Evolutionary conservation across 1,284 basidiomycete species (phyloP).

Genomic region (Pseudozyma pruni): DNA sequence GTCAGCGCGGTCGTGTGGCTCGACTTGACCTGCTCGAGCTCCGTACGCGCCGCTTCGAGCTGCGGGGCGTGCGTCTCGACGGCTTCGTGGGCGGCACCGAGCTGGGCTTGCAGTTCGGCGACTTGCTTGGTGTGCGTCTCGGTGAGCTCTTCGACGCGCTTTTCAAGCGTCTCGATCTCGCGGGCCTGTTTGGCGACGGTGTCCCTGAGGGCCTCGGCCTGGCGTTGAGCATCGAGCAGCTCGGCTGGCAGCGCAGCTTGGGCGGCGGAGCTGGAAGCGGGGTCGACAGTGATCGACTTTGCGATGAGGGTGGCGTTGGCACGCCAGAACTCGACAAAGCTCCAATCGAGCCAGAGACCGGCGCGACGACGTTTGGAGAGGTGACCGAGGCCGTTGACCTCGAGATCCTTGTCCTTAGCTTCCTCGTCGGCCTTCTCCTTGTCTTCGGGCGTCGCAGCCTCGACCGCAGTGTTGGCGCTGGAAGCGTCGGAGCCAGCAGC

Average conservation of each 20-base stretch:
- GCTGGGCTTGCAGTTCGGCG: constrained; percentile 6
- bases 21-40: constrained; percentile 30
- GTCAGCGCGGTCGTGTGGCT: constrained; percentile 19
- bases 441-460: constrained; percentile 17
- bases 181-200: constrained; percentile 41
- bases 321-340: constrained; percentile 99
- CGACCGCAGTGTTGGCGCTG: constrained; percentile 1
- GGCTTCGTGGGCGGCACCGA: constrained; percentile 14
- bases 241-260: constrained; percentile 51
- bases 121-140: constrained; percentile 4
- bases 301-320: constrained; percentile 78
- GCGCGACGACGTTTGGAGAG: constrained; percentile 70
- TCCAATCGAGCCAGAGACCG: constrained; percentile 98
- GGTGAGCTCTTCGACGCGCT: constrained; percentile 45
- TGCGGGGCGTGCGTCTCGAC: constrained; percentile 9
- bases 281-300: constrained; percentile 61
- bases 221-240: constrained; percentile 61
- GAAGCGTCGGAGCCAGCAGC: constrained; percentile 21
- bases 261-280: constrained; percentile 36
- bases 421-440: constrained; percentile 43
- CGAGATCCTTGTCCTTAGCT: constrained; percentile 41
- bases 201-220: constrained; percentile 53
- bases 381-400: constrained; percentile 44
- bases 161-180: constrained; percentile 48
- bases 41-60: constrained; percentile 16